Percentiles rank a stretch among this genome's conserved stretches.
Evolutionary conservation across 202 grass and related monocot genomes (phyloP).

Genomic region (Brachypodium distachyon): DNA sequence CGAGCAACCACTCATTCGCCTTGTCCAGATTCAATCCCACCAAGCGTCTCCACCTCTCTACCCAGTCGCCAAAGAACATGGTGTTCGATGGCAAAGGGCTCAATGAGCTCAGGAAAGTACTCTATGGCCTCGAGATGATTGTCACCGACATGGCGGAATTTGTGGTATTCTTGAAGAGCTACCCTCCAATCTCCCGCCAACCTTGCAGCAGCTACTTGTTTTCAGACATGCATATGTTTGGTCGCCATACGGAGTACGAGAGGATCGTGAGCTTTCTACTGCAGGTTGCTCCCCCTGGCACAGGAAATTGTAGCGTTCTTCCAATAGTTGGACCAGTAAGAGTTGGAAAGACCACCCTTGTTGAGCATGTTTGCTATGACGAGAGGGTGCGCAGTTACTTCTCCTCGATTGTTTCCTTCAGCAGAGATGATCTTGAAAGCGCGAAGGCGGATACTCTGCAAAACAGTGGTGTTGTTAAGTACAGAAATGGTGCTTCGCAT

Average conservation of each 20-base stretch:
- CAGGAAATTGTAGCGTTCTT: neutral
- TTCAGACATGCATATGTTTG: conserved; percentile 2
- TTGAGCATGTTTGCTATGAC: conserved; percentile 15
- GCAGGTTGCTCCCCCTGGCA: neutral
- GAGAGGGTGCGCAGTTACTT: conserved; percentile 19
- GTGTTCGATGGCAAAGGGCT: too few species aligned
- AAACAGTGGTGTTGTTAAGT: neutral
- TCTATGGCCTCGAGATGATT: neutral
- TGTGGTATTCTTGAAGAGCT: neutral
- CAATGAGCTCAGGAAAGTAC: too few species aligned
- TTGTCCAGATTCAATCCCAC: conserved; percentile 4
- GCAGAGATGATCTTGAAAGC: neutral
- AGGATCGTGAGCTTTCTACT: neutral
- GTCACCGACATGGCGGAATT: conserved; percentile 17
- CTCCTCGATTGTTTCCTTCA: neutral
- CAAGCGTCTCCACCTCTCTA: neutral
- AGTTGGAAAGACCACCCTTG: conserved; percentile 24
- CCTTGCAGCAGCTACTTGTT: neutral
- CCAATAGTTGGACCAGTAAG: neutral
- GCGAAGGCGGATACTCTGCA: neutral
- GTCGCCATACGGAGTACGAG: conserved; percentile 2
- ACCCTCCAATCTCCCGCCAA: neutral
- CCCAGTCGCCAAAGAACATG: neutral
- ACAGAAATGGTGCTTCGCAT: neutral
- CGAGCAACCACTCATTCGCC: neutral